Evolutionary conservation across 768 basidiomycete genomes (phyloP).

Genomic region (Lepiota venenata): DNA sequence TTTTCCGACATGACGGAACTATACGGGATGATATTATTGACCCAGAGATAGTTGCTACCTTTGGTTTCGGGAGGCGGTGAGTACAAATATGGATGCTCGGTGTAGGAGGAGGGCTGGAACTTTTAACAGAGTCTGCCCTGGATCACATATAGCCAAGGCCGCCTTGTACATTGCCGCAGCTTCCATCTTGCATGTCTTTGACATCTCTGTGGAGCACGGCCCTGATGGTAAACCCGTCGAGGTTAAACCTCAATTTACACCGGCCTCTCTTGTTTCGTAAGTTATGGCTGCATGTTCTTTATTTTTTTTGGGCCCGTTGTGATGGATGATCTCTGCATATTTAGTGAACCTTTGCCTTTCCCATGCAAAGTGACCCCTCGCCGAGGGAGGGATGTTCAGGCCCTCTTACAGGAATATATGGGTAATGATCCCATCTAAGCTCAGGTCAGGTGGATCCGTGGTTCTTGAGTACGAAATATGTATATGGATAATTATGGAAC

Average conservation of each 20-base stretch:
- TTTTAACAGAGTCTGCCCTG: conserved; percentile 18
- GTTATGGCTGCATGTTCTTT: neutral
- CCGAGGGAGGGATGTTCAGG: too few relatives aligned
- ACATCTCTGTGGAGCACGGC: conserved; percentile 14
- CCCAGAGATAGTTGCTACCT: conserved; percentile 20
- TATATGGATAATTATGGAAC: too few relatives aligned
- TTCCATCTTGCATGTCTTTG: conserved; percentile 15
- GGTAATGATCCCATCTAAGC: too few relatives aligned
- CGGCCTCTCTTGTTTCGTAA: neutral
- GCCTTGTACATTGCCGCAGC: conserved; percentile 16
- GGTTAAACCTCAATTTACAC: conserved; percentile 1
- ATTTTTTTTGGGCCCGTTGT: too few relatives aligned
- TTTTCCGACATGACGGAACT: conserved; percentile 21
- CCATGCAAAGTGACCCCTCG: too few relatives aligned
- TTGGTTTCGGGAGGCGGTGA: conserved; percentile 29
- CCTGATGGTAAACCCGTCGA: conserved; percentile 14
- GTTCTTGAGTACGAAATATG: too few relatives aligned
- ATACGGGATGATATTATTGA: conserved; percentile 17
- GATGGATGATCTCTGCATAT: too few relatives aligned
- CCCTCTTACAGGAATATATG: too few relatives aligned
- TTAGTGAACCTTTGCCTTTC: too few relatives aligned
- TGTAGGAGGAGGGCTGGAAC: neutral
- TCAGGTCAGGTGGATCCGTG: too few relatives aligned
- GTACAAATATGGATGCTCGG: neutral
- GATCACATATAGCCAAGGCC: conserved; percentile 15